These are phyloP conservation scores for Penicillium diatomitis DNA, from an alignment of 495 filamentous ascomycete genomes.

Conservation along the genomic window DNA sequence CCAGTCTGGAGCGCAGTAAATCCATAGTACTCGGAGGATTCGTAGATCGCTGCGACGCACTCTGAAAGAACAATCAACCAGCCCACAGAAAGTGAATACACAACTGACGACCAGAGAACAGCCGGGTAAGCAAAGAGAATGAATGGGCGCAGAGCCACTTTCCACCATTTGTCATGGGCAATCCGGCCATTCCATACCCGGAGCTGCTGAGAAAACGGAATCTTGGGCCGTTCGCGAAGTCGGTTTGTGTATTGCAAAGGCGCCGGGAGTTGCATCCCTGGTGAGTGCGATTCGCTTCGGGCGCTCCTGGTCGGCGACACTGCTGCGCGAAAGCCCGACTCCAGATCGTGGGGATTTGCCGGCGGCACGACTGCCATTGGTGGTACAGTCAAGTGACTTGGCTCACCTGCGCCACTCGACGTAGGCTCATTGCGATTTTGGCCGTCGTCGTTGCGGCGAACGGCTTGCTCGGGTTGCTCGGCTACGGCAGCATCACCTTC, in stretches of 20 bases:
- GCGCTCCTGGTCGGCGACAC: slow-evolving; percentile 14
- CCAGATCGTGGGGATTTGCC: slow-evolving; percentile 12
- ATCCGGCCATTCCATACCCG: slow-evolving; percentile 70
- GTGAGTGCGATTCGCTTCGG: slow-evolving; percentile 25
- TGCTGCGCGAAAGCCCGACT: slow-evolving; percentile 10
- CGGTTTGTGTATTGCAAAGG: slow-evolving; percentile 47
- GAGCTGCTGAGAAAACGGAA: slow-evolving; percentile 62
- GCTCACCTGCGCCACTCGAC: no score
- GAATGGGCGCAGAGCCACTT: slow-evolving; percentile 67
- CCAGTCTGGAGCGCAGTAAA: slow-evolving; percentile 76
- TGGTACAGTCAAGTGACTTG: no score
- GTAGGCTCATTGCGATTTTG: no score
- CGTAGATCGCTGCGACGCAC: slow-evolving; percentile 69
- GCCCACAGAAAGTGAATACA: slow-evolving; percentile 85
- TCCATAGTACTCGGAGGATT: slow-evolving; percentile 54
- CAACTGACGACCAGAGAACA: slow-evolving; percentile 80
- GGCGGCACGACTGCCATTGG: not conserved
- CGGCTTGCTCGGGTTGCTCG: not conserved
- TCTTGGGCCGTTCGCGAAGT: slow-evolving; percentile 49
- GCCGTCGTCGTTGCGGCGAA: not conserved
- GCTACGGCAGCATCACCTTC: not conserved
- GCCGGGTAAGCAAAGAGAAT: slow-evolving; percentile 81
- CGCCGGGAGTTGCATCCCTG: slow-evolving; percentile 14
- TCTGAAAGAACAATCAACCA: slow-evolving; percentile 96
- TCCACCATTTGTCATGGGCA: slow-evolving; percentile 67